Base-by-base conservation (phyloP, 495 filamentous ascomycete species). In the Filosporella fistucella region DNA sequence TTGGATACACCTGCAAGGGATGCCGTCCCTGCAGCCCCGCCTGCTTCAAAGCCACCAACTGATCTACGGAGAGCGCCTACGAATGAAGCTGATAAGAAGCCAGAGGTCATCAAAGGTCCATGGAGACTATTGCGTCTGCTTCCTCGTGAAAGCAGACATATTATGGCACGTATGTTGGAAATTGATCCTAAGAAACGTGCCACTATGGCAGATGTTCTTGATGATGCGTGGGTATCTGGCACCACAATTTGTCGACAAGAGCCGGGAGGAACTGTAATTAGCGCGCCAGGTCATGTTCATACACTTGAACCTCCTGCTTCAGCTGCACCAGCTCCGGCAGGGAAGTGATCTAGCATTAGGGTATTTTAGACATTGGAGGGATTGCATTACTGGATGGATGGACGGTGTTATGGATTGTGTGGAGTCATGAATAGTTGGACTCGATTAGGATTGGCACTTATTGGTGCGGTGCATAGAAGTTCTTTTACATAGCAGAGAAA, bases 111-210 rank as follows among this genome's bases (percentile, higher is more conserved):
- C 58, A 89, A 89, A 58, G 93, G 93, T 0, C 94, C 94, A 10
- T 94, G 91, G 86, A 81, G 93, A 30, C 76, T 98, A 47, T 76
- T 98, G n/a, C 80, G 93, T 41, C 75, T 97, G 6, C 76, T 98
- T 3, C 93, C 93, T 8, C 77, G 93, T 51, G 93, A 97, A 67
- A 94, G 81, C 44, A 74, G 93, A 23, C 81, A 88, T 56, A 88
- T 98, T 49, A 89, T 98, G 42, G 85, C 86, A 18, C 77, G 86
- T 33, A 98, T 98, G 93, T 74, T 98, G 39, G 90, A 95, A 56
- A 71, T 96, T 32, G 80, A 93, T 56, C 90, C 93, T 4, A 86
- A 80, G 54, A 83, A 85, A 46, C 78, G 93, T 32, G 94, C 89
- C 4, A 89, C 75, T 5, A 78, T 97, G 65, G 74, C 81, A 13